A percentile compares a stretch with the other conserved stretches of the same genome.
phyloP scores from a whole-genome alignment of 768 basidiomycete species.

The Coprinopsis marcescibilis region DNA sequence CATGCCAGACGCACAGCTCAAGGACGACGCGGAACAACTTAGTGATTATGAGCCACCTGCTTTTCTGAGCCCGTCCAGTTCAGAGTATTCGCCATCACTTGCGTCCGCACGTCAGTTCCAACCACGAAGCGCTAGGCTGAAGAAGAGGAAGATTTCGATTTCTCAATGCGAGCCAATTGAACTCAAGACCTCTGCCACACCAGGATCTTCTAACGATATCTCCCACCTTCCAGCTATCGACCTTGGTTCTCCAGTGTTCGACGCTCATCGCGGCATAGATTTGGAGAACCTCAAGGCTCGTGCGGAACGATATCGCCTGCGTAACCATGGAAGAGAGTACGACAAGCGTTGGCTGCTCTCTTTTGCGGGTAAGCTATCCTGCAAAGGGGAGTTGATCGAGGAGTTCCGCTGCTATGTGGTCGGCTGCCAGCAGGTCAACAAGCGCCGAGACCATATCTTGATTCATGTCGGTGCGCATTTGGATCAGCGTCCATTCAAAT shows the following conservation, averaged over 20 bases:
- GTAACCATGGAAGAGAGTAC: conserved; percentile 52
- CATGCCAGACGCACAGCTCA: background rate
- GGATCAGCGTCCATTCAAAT: conserved; percentile 61
- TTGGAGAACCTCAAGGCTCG: conserved; percentile 48
- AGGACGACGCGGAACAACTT: conserved; percentile 8
- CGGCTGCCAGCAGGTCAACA: conserved; percentile 65
- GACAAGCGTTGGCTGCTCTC: conserved; percentile 61
- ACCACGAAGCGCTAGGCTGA: conserved; percentile 13
- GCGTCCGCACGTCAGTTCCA: conserved; percentile 14
- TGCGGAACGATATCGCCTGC: conserved; percentile 47
- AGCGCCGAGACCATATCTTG: conserved; percentile 67
- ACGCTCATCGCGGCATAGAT: conserved; percentile 58
- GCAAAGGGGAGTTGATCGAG: conserved; percentile 47
- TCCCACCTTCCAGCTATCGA: conserved; percentile 19
- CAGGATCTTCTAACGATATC: conserved; percentile 13
- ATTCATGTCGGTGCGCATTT: conserved; percentile 72
- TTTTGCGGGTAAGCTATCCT: conserved; percentile 63
- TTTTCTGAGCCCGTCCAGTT: conserved; percentile 24
- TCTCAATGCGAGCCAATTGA: conserved; percentile 12
- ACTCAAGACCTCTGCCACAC: conserved; percentile 8
- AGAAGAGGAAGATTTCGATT: conserved; percentile 17
- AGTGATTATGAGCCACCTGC: conserved; percentile 25
- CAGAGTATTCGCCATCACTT: conserved; percentile 23
- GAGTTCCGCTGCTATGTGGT: conserved; percentile 65
- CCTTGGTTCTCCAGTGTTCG: conserved; percentile 49